Evolutionary conservation across 768 basidiomycete species (phyloP), one percentile per base, ranked within the genome.

Genomic region (Tylopilus rubrobrunneus): DNA sequence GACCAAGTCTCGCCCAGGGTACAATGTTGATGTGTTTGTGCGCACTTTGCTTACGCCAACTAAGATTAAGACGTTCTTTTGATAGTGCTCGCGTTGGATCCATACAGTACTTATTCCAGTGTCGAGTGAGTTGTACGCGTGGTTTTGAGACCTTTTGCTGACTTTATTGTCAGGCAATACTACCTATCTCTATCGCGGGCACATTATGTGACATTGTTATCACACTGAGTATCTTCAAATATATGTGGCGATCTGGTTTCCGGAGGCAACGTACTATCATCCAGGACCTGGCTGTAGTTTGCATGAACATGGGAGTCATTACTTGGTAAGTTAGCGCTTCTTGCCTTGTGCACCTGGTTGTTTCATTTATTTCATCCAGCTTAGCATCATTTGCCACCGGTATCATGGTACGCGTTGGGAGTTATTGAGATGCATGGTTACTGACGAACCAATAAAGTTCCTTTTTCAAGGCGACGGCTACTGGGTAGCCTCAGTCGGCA

Each of bases 181-280:
- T 56, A 15, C 46, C 45, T 11, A 50, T 56, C n/a, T 17, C 58
- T 17, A 5, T n/a, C 11, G 14, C 56, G 19, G 48, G 43, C 40
- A 45, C 40, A 14, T 0, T 52, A 6, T 54, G 59, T 17, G 52
- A 57, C 34, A 21, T 60, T 27, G n/a, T 60, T 41, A 57, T 57
- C 31, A 50, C 53, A 29, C 28, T 1, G 5, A 31, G 41, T 9
- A 40, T 51, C 45, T 36, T 60, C 34, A 60, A 60, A 36, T 60
- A 60, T 21, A 40, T 60, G 49, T 60, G 59, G 59, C 51, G n/a
- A 41, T 51, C 58, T 27, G 47, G 49, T 19, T 53, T 59, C 34
- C 55, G 43, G 19, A 52, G 25, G 17, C 49, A 12, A n/a, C 55
- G 52, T 2, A 46, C 31, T n/a, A 40, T 34, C 12, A 48, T 59